A percentile compares a stretch with the other conserved stretches of the same genome.
Conservation (phyloP, 148 eudicot genomes). For the Suaeda aralocaspica region DNA sequence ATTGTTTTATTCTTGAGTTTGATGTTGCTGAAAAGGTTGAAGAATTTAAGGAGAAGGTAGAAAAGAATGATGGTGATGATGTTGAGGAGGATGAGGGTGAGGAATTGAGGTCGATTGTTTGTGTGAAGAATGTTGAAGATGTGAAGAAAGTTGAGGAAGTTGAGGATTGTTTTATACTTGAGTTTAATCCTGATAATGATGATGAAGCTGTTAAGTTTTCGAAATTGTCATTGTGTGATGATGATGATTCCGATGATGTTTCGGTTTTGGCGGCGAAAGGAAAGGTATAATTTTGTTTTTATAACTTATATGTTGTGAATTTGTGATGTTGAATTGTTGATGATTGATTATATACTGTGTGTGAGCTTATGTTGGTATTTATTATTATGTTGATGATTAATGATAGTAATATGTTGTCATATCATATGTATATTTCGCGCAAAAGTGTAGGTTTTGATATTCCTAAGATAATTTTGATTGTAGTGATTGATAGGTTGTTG, state of each 20-base stretch:
- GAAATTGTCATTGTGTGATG: slow-evolving; percentile 12
- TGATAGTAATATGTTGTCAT: too few species aligned
- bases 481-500: too few species aligned
- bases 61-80: not conserved
- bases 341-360: too few species aligned
- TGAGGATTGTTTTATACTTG: slow-evolving; percentile 59
- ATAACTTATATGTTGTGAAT: not conserved
- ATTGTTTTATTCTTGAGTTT: slow-evolving; percentile 55
- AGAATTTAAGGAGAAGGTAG: not conserved
- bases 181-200: slow-evolving; percentile 39
- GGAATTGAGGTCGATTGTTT: slow-evolving; percentile 21
- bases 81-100: slow-evolving; percentile 10
- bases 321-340: not conserved
- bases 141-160: slow-evolving; percentile 37
- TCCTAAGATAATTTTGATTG: too few species aligned
- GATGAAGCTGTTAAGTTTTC: slow-evolving; percentile 13
- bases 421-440: too few species aligned
- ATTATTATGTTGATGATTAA: too few species aligned
- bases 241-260: slow-evolving; percentile 8
- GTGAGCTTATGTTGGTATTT: too few species aligned
- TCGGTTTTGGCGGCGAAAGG: slow-evolving; percentile 27
- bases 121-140: slow-evolving; percentile 28
- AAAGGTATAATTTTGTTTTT: slow-evolving; percentile 16
- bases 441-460: too few species aligned
- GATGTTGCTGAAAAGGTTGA: slow-evolving; percentile 24